Evolutionary conservation across 768 basidiomycete species (phyloP), one percentile per base, ranked within the genome.

Genomic region (Tulasnella sp.): DNA sequence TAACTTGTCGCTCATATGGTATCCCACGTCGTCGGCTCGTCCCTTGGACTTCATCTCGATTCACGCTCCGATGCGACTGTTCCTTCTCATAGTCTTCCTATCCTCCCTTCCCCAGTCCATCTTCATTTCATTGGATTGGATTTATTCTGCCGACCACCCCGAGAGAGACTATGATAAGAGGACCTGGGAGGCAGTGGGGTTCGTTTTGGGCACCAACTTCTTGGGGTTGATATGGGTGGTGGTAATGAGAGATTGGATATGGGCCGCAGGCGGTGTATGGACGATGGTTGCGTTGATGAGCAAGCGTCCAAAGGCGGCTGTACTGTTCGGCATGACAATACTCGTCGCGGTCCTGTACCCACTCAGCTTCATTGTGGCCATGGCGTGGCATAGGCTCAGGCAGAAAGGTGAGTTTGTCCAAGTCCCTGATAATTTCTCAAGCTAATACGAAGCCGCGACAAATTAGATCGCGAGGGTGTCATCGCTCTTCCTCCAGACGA

Each of bases 51-150:
- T 79, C 32, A 74, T 82, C 0, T 81, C 93, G 62, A 86, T 96
- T 56, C 92, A 96, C 63, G 85, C 86, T 0, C 93, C 93, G 0
- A 72, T 94, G 52, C 75, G 86, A 2, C 81, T 89, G 59, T 84
- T 84, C 65, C 64, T 74, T 54, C 70, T 84, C 34, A 69, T 84
- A 57, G 81, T 88, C 59, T 63, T 79, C 78, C 46, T 84, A 73
- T 79, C 86, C 57, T 70, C 80, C 60, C 68, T 72, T 62, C 63
- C 72, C 21, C 77, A 80, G 61, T 77, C 75, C 37, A 74, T 82
- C 12, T 81, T 83, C 69, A 73, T 94, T 48, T 78, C 80, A 0
- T 75, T 93, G 2, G 78, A 80, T 3, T 77, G 86, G 60, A 73
- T 74, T 0, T 83, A 81, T 67, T 68, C 70, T 3, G 77, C 78